Percentiles rank a stretch among this genome's conserved stretches.
phyloP scores from a whole-genome alignment of 148 eudicot species.

The Mesembryanthemum crystallinum region DNA sequence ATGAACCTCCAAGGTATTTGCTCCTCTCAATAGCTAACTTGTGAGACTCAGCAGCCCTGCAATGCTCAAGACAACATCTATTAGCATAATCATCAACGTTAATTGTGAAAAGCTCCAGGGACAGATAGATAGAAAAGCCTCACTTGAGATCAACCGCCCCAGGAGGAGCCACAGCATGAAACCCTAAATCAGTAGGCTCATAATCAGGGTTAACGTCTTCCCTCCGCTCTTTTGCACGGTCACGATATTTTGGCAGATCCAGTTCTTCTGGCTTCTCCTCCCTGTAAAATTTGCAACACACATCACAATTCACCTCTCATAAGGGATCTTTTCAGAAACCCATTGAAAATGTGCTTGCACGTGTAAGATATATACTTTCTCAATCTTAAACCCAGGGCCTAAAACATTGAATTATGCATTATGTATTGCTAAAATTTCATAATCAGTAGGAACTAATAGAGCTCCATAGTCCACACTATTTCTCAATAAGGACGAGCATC shows the following conservation, averaged over 20 bases:
- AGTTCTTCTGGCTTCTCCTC: constrained; percentile 91
- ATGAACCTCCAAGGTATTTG: constrained; percentile 97
- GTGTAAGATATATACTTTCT: not conserved
- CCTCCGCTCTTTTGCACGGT: constrained; percentile 91
- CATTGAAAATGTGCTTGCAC: not conserved
- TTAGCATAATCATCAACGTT: constrained; percentile 7
- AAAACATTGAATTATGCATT: not conserved
- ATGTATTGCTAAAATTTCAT: not conserved
- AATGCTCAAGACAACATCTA: not conserved
- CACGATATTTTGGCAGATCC: constrained; percentile 75
- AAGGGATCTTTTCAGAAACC: not conserved
- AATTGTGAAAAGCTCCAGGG: not conserved
- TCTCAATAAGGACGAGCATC: no score
- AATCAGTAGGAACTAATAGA: not conserved
- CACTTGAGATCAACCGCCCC: constrained; percentile 74
- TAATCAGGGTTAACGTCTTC: constrained; percentile 98
- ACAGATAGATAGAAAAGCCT: constrained; percentile 16
- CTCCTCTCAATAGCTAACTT: constrained; percentile 97
- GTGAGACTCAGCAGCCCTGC: constrained; percentile 79
- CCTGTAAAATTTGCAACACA: constrained; percentile 33
- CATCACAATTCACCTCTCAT: not conserved
- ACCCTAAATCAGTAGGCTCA: constrained; percentile 73
- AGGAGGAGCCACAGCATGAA: constrained; percentile 99
- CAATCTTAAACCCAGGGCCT: not conserved
- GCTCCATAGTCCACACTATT: not conserved